Conservation (phyloP, 805 yeast genomes). For the Kodamaea leandrae region DNA sequence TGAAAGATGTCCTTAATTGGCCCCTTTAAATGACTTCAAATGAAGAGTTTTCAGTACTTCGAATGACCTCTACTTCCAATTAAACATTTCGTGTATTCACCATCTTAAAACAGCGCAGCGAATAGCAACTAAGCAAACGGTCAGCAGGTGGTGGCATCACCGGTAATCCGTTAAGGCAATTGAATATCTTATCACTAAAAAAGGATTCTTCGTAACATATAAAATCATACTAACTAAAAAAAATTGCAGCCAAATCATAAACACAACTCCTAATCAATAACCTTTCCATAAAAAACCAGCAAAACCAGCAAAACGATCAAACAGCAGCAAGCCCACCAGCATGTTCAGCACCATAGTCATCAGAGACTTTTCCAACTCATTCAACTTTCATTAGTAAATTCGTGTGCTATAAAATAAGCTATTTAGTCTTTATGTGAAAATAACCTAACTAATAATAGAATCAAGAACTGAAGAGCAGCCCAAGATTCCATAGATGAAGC, state of each 20-base stretch:
- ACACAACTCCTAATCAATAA: neutral
- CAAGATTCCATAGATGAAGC: constrained; percentile 1
- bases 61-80: neutral
- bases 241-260: constrained; percentile 11
- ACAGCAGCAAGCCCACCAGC: constrained; percentile 7
- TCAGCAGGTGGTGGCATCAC: neutral
- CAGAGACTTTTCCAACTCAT: constrained; percentile 1
- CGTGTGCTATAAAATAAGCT: constrained; percentile 10
- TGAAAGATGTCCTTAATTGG: no score
- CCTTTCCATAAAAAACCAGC: constrained; percentile 5
- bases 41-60: no score
- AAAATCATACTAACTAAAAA: constrained; percentile 4
- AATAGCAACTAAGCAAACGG: neutral
- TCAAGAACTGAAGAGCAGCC: constrained; percentile 10
- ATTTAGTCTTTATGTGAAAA: constrained; percentile 6
- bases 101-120: constrained; percentile 1
- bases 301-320: constrained; percentile 3
- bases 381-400: constrained; percentile 8
- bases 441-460: constrained; percentile 10
- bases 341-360: constrained; percentile 3
- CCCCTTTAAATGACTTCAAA: no score
- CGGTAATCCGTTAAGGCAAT: neutral
- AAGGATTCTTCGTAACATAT: constrained; percentile 1
- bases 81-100: constrained; percentile 2
- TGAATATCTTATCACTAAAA: neutral